Percentiles rank a stretch among this genome's conserved stretches.
These are phyloP conservation scores for Coleophoma cylindrospora DNA, from an alignment of 2,329 filamentous ascomycete species.

Conservation along the genomic window DNA sequence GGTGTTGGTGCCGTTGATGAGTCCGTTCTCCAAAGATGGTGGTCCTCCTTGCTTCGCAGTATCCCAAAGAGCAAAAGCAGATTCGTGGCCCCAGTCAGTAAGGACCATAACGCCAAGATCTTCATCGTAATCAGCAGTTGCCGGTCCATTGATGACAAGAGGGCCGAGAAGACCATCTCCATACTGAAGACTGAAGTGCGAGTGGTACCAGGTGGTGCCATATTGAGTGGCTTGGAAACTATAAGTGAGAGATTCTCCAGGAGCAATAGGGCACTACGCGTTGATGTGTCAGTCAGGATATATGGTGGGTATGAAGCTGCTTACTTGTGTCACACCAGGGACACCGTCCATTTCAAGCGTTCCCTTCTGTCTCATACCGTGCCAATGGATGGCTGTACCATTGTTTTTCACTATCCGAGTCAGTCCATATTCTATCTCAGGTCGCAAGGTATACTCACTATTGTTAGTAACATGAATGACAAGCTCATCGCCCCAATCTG, in stretches of 20 bases:
- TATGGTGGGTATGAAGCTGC: too few relatives aligned
- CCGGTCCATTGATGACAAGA: conserved; percentile 56
- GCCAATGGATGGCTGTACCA: conserved; percentile 46
- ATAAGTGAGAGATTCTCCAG: conserved; percentile 40
- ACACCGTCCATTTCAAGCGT: conserved; percentile 34
- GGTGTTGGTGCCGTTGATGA: conserved; percentile 26
- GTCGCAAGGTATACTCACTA: neutral
- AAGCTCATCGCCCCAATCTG: conserved; percentile 28
- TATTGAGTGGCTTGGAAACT: conserved; percentile 26
- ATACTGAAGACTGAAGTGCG: conserved; percentile 20
- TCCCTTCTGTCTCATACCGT: conserved; percentile 40
- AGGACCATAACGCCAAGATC: conserved; percentile 24
- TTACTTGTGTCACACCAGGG: conserved; percentile 44
- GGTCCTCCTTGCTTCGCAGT: conserved; percentile 14
- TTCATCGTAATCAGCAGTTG: conserved; percentile 51
- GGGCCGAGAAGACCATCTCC: conserved; percentile 49
- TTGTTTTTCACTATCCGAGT: conserved; percentile 25
- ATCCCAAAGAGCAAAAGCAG: conserved; percentile 19
- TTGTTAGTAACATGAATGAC: conserved; percentile 30
- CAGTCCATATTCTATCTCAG: too few relatives aligned
- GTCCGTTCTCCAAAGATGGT: conserved; percentile 18
- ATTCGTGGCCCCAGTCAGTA: conserved; percentile 23
- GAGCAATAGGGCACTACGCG: conserved; percentile 54
- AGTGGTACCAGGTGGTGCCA: conserved; percentile 26
- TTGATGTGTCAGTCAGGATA: too few relatives aligned